Evolutionary conservation across 2,329 filamentous ascomycete species (phyloP).

Genomic region (Waltergamsia citrina): DNA sequence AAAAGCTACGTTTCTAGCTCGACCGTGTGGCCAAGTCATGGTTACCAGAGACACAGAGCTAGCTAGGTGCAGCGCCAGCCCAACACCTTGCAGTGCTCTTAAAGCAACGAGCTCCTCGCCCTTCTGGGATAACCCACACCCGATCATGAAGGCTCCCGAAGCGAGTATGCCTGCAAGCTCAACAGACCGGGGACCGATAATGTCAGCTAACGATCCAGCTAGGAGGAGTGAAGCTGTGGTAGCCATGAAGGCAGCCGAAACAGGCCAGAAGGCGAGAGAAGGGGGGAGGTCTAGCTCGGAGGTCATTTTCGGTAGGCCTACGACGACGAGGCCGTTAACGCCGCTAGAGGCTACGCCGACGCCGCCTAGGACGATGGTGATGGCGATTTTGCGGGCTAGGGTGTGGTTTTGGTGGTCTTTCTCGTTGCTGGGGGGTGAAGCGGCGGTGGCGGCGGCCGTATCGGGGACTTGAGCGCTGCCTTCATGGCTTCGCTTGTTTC

Average conservation of each 20-base stretch:
- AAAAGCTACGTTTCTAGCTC: constrained; percentile 28
- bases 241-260: constrained; percentile 23
- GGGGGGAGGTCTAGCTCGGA: constrained; percentile 20
- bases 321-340: constrained; percentile 23
- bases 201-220: constrained; percentile 27
- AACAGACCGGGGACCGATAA: constrained; percentile 20
- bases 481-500: no score
- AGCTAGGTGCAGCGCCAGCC: constrained; percentile 22
- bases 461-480: no score
- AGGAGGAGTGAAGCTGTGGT: constrained; percentile 26
- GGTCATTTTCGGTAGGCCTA: constrained; percentile 30
- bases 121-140: constrained; percentile 15
- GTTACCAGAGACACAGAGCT: constrained; percentile 25
- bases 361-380: constrained; percentile 9
- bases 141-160: constrained; percentile 19
- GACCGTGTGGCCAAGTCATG: constrained; percentile 16
- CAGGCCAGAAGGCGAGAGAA: constrained; percentile 27
- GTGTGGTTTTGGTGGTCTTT: no score
- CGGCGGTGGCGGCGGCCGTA: no score
- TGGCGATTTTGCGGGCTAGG: no score
- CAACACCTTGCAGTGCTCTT: constrained; percentile 28
- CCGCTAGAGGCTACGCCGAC: constrained; percentile 16
- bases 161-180: constrained; percentile 21
- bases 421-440: no score
- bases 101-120: constrained; percentile 25